A percentile compares a stretch with the other conserved stretches of the same genome.
phyloP scores from a whole-genome alignment of 805 yeast genomes.

The Yarrowia sp. region DNA sequence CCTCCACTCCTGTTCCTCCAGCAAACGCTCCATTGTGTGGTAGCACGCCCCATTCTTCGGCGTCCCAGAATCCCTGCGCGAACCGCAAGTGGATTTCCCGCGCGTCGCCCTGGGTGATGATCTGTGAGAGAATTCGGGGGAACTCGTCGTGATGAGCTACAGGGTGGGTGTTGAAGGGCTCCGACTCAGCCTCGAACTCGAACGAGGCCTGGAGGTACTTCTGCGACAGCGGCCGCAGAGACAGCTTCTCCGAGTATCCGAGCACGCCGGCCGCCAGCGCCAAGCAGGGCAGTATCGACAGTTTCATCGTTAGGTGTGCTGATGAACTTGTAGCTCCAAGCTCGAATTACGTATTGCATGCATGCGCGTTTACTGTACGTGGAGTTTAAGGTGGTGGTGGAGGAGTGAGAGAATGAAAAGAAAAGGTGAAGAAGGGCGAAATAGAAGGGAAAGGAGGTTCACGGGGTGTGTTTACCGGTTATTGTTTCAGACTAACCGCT shows the following conservation, averaged over 20 bases:
- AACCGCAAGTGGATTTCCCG: conserved; percentile 84
- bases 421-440: background rate
- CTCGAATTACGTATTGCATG: conserved; percentile 18
- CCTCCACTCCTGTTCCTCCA: conserved; percentile 96
- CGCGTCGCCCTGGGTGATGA: conserved; percentile 68
- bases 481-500: no score
- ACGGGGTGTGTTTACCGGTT: no score
- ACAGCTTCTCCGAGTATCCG: conserved; percentile 65
- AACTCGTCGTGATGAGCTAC: conserved; percentile 54
- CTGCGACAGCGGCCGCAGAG: conserved; percentile 73
- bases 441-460: background rate
- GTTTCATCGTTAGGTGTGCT: conserved; percentile 28
- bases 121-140: conserved; percentile 82
- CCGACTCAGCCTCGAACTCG: conserved; percentile 68
- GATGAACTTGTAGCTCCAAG: conserved; percentile 2
- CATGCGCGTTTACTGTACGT: conserved; percentile 6
- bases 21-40: conserved; percentile 73
- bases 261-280: conserved; percentile 16
- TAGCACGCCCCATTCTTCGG: conserved; percentile 82
- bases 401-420: background rate
- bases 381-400: conserved; percentile 1
- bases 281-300: conserved; percentile 26
- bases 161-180: conserved; percentile 46
- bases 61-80: conserved; percentile 95
- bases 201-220: conserved; percentile 75